These are phyloP conservation scores for Scutellaria barbata DNA, from an alignment of 257 asterid genomes.

Conservation along the genomic window DNA sequence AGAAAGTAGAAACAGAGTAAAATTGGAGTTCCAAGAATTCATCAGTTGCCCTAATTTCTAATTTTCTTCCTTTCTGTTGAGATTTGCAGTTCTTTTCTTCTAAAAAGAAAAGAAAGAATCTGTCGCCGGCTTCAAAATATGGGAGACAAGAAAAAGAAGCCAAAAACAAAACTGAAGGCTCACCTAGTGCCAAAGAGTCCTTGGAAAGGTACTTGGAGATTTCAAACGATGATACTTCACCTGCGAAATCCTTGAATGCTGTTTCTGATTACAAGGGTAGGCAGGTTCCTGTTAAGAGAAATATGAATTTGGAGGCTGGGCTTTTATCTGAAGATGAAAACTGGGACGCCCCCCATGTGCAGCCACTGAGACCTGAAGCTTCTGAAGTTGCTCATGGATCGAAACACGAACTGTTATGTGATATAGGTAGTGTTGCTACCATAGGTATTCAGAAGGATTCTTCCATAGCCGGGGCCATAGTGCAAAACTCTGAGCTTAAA, in stretches of 20 bases:
- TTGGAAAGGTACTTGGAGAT: slow-evolving; percentile 56
- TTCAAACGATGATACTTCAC: slow-evolving; percentile 50
- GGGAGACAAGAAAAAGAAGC: slow-evolving; percentile 64
- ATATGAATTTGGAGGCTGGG: slow-evolving; percentile 57
- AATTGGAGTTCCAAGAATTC: too few relatives aligned
- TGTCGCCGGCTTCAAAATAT: slow-evolving; percentile 64
- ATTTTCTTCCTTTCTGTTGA: slow-evolving; percentile 22
- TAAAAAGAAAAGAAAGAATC: slow-evolving; percentile 77
- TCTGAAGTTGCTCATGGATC: slow-evolving; percentile 38
- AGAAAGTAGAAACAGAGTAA: too few relatives aligned
- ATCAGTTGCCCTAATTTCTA: neutral
- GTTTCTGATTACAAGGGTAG: slow-evolving; percentile 38
- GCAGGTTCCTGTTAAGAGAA: slow-evolving; percentile 56
- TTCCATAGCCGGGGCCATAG: slow-evolving; percentile 32
- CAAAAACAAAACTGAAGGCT: slow-evolving; percentile 51
- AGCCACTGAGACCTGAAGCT: slow-evolving; percentile 33
- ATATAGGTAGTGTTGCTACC: slow-evolving; percentile 32
- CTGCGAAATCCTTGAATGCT: slow-evolving; percentile 42
- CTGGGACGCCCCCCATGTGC: slow-evolving; percentile 33
- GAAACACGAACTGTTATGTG: slow-evolving; percentile 33
- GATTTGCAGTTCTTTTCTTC: slow-evolving; percentile 75
- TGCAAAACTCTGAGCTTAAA: slow-evolving; percentile 51
- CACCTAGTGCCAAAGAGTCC: slow-evolving; percentile 78
- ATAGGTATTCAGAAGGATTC: slow-evolving; percentile 42
- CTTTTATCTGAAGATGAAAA: slow-evolving; percentile 46